Evolutionary conservation across 352 stramenopile genomes (phyloP).

Genomic region (Pythium folliculosum): DNA sequence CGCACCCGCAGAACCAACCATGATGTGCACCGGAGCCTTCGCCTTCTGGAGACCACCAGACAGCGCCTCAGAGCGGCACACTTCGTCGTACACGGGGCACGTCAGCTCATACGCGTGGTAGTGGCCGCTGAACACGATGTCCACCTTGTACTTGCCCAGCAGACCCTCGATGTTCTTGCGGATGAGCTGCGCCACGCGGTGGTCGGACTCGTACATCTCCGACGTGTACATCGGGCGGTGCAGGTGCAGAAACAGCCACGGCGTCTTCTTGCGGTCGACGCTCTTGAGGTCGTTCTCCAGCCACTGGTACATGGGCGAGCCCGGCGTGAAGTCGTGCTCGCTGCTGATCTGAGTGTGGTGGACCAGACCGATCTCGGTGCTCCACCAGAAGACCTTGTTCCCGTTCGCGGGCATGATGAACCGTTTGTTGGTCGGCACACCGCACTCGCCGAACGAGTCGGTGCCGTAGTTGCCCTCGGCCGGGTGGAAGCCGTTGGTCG

Average conservation of each 20-base stretch:
- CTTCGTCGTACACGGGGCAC: conserved; percentile 24
- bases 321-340: conserved; percentile 30
- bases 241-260: conserved; percentile 35
- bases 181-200: conserved; percentile 18
- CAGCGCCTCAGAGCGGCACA: conserved; percentile 10
- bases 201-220: conserved; percentile 15
- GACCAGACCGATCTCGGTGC: conserved; percentile 25
- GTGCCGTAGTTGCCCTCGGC: conserved; percentile 21
- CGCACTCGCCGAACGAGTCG: conserved; percentile 62
- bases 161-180: conserved; percentile 27
- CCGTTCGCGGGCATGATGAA: conserved; percentile 49
- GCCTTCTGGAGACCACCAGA: conserved; percentile 20
- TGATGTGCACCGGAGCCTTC: conserved; percentile 31
- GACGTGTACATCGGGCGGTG: conserved; percentile 36
- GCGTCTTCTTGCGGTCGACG: conserved; percentile 28
- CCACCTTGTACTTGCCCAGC: conserved; percentile 30
- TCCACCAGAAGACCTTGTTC: conserved; percentile 36
- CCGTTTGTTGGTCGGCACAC: conserved; percentile 51
- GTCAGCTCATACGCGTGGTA: conserved; percentile 37
- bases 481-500: conserved; percentile 27
- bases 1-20: conserved; percentile 33
- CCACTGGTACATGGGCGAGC: conserved; percentile 30
- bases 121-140: conserved; percentile 33
- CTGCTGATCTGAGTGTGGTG: conserved; percentile 32
- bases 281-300: conserved; percentile 29